Evolutionary conservation across 441 rosid genomes (phyloP), one percentile per base, ranked within the genome.

Genomic region (Pelargonium citronellum): DNA sequence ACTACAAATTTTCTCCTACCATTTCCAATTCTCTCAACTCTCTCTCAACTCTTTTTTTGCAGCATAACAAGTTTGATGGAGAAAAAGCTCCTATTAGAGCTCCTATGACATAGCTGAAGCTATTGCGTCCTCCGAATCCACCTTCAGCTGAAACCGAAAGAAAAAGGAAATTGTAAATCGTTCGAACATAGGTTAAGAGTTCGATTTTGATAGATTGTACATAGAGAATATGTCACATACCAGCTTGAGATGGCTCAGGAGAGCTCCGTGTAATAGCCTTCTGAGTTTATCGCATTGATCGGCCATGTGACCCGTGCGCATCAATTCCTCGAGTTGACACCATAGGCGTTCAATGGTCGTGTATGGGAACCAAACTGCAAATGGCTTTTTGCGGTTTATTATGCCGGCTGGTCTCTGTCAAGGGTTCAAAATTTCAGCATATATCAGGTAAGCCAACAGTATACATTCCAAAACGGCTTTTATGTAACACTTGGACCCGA

Each of bases 341-440:
- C 98, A 95, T 0, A 95, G 77, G 9, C 83, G 81, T 74, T 95
- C 96, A 46, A 90, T 76, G 34, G 85, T 75, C 51, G 92, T 82
- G 77, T 92, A 95, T 4, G 98, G 97, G 73, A 95, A 92, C 97
- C 98, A 91, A 27, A 78, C 86, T 15, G 94, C 87, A 60, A 84
- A 86, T 19, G 92, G 90, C 71, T 79, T 86, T 79, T 95, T 92
- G 77, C 96, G 83, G 64, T 87, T 84, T 55, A 88, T 67, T 69
- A 95, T 79, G 70, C 88, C 86, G 20, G 85, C 81, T 15, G 98
- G 92, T 80, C 88, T 91, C 98, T 95, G 94, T 75, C 78, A 24
- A 75, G 63, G 39, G 68, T 74, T 72, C 67, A 74, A 15, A 39
- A 67, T 3, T 51, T 11, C 69, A 76, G 39, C 64, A 62, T 74